Conservation (phyloP, 2,329 filamentous ascomycete genomes). For the Penicillium sp. region DNA sequence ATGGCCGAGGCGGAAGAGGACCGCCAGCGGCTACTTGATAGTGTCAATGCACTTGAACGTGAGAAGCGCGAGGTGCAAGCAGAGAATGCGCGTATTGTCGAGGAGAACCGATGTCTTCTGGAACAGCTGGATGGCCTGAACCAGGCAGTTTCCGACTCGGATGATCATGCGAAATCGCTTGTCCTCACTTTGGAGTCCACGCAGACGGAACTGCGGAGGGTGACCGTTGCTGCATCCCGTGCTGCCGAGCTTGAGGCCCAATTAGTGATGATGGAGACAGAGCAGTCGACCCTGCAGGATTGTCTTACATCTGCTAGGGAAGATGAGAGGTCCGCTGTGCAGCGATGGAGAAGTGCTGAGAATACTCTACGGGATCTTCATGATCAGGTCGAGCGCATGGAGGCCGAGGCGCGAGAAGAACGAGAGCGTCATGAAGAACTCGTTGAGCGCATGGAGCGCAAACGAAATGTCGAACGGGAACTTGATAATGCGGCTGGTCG, state of each 20-base stretch:
- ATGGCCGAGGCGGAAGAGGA: conserved; percentile 88
- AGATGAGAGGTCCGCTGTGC: conserved; percentile 70
- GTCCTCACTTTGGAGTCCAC: conserved; percentile 71
- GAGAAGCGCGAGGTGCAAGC: conserved; percentile 68
- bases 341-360: conserved; percentile 82
- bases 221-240: conserved; percentile 67
- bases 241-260: conserved; percentile 77
- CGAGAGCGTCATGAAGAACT: conserved; percentile 75
- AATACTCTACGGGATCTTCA: conserved; percentile 70
- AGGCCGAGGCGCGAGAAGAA: conserved; percentile 74
- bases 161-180: conserved; percentile 69
- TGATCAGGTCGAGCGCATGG: conserved; percentile 82
- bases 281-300: conserved; percentile 67
- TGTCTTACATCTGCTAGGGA: conserved; percentile 62
- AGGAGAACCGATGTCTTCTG: conserved; percentile 75
- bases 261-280: conserved; percentile 69
- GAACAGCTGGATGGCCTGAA: conserved; percentile 83
- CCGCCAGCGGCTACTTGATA: conserved; percentile 63
- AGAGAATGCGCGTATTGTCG: conserved; percentile 68
- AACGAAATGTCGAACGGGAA: conserved; percentile 75
- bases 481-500: conserved; percentile 72
- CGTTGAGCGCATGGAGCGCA: conserved; percentile 73
- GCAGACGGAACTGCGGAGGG: conserved; percentile 66
- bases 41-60: conserved; percentile 68
- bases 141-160: conserved; percentile 68